Evolutionary conservation across 2,329 filamentous ascomycete genomes (phyloP).

Genomic region (Fusarium temperatum): DNA sequence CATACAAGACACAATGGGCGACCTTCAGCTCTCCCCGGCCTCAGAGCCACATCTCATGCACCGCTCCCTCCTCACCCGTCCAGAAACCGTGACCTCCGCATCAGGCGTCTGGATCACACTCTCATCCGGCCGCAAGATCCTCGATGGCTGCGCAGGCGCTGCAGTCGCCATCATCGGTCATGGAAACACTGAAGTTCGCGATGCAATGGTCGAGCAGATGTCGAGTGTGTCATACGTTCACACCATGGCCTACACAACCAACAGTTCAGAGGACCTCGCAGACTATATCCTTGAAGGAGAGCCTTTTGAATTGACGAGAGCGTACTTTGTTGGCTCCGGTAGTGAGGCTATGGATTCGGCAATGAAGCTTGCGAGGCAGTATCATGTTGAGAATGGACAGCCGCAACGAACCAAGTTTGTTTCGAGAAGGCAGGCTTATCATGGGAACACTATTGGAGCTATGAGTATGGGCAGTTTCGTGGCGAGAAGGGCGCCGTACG

Average conservation of each 20-base stretch:
- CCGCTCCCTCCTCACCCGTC: conserved; percentile 45
- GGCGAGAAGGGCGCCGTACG: conserved; percentile 67
- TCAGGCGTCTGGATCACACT: conserved; percentile 50
- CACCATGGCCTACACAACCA: conserved; percentile 54
- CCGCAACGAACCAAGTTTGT: conserved; percentile 52
- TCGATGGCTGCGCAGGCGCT: conserved; percentile 79
- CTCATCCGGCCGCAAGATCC: conserved; percentile 53
- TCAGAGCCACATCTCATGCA: conserved; percentile 44
- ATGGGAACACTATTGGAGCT: conserved; percentile 67
- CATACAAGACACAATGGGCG: background rate
- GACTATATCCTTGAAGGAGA: conserved; percentile 51
- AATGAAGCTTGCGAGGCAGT: conserved; percentile 60
- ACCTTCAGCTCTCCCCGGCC: background rate
- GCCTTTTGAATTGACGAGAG: conserved; percentile 48
- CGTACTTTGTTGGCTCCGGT: conserved; percentile 48
- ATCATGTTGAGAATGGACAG: conserved; percentile 53
- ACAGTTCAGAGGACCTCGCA: conserved; percentile 55
- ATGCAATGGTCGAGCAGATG: conserved; percentile 69
- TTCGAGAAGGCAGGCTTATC: conserved; percentile 55
- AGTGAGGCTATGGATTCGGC: conserved; percentile 58
- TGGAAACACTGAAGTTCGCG: conserved; percentile 66
- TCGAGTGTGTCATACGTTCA: conserved; percentile 60
- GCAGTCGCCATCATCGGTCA: conserved; percentile 69
- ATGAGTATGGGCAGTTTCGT: conserved; percentile 71
- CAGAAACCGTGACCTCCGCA: conserved; percentile 53